phyloP scores from a whole-genome alignment of 2,329 filamentous ascomycete genomes.

The Trichoderma atrobrunneum region DNA sequence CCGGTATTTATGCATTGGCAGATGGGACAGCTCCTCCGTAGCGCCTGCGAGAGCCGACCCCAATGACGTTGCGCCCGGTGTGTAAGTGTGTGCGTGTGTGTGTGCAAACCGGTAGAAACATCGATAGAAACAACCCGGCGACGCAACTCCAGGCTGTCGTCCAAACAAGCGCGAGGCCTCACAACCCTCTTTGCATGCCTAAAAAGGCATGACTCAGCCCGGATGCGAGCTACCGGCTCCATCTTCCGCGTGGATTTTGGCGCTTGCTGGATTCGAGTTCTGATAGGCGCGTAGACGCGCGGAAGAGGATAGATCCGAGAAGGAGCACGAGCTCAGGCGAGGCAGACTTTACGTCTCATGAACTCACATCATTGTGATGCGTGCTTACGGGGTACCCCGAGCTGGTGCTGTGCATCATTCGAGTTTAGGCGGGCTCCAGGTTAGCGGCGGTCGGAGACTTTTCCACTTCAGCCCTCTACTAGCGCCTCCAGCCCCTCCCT shows the following conservation, averaged over 20 bases:
- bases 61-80: background rate
- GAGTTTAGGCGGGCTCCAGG: background rate
- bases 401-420: background rate
- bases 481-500: background rate
- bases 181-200: background rate
- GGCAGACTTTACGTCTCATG: background rate
- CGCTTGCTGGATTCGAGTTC: background rate
- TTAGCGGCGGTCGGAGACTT: background rate
- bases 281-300: constrained; percentile 2
- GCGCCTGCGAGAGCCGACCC: background rate
- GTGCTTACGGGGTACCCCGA: background rate
- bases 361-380: background rate
- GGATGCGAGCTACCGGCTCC: background rate
- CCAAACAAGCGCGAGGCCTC: background rate
- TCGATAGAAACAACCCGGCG: background rate
- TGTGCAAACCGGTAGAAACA: background rate
- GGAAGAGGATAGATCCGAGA: constrained; percentile 7
- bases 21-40: background rate
- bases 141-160: background rate
- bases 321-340: background rate
- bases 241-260: background rate
- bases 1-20: background rate
- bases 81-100: background rate
- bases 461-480: background rate
- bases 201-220: constrained; percentile 2